Evolutionary conservation across 495 filamentous ascomycete species (phyloP), one percentile per base, ranked within the genome.

Genomic region (Umbilicaria muhlenbergii): DNA sequence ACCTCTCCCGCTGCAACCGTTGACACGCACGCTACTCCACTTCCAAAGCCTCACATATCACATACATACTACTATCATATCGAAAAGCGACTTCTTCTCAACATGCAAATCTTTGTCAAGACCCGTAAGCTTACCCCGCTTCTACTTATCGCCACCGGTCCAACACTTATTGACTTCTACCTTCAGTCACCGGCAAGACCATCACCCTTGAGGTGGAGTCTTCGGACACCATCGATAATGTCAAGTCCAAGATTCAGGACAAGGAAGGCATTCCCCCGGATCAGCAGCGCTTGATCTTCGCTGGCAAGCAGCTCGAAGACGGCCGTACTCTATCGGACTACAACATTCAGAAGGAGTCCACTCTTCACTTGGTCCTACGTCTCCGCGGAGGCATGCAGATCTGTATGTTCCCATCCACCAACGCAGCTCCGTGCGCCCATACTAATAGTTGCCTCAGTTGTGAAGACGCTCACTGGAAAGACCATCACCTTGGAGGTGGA

Each of bases 301-400:
- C 89, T 49, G 89, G 89, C 50, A 96, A 96, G 78, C 89, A 96
- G 61, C 78, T 96, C 11, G 89, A 96, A 61, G 89, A 96, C 60
- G 89, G 89, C 50, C 89, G 89, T 46, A 96, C 89, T 48, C 75
- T 96, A 6, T 88, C 82, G 46, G 89, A 96, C 63, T 96, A 96
- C 72, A 96, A 95, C 62, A 95, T 96, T 45, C 91, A 95, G 68
- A 96, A 95, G 76, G 89, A 95, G 65, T 87, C 81, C 11, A 95
- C 89, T 18, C 82, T 95, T 24, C 89, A 96, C 58, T 66, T 96
- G 19, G 89, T 96, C 47, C 88, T 96, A 41, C 91, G 89, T 68
- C 86, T 96, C 11, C 91, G 89, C 70, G 89, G 89, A 67, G 89
- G 89, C 61, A 96, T 96, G 89, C 89, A 96, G 63, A 95, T 96